phyloP scores from a whole-genome alignment of 495 filamentous ascomycete species.

The Delitschia confertaspora region DNA sequence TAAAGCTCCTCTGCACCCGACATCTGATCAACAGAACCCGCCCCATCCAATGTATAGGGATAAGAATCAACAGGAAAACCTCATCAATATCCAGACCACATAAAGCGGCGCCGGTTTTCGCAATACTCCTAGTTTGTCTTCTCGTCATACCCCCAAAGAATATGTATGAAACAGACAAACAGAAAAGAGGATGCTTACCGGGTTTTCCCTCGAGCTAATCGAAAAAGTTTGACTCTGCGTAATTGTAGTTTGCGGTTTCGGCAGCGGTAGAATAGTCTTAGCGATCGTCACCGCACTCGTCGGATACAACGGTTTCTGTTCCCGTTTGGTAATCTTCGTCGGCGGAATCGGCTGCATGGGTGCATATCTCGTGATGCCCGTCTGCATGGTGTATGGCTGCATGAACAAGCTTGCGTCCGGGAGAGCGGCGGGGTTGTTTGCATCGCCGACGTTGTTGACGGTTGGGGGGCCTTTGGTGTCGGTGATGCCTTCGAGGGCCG shows the following conservation, averaged over 20 bases:
- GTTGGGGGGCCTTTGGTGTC: conserved; percentile 39
- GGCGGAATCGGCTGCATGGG: conserved; percentile 62
- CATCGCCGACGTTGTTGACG: conserved; percentile 11
- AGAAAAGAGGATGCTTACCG: conserved; percentile 38
- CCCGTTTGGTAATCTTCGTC: conserved; percentile 52
- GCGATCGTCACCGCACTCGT: conserved; percentile 54
- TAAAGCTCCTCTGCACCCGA: conserved; percentile 13
- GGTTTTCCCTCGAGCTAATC: conserved; percentile 51
- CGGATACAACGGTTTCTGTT: conserved; percentile 48
- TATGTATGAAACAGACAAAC: not conserved
- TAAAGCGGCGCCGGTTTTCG: not conserved
- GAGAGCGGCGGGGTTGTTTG: conserved; percentile 14
- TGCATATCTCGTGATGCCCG: conserved; percentile 57
- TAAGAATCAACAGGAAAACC: not conserved
- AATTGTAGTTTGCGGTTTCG: conserved; percentile 53
- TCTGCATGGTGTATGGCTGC: conserved; percentile 55
- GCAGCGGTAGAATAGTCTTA: conserved; percentile 45
- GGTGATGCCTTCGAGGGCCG: conserved; percentile 38
- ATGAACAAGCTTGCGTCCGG: conserved; percentile 33
- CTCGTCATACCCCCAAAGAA: too few relatives aligned
- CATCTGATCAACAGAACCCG: not conserved
- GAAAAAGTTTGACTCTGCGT: conserved; percentile 51
- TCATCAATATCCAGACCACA: not conserved
- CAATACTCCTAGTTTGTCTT: too few relatives aligned
- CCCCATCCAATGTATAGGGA: conserved; percentile 6